phyloP scores from a whole-genome alignment of 768 basidiomycete genomes.

The Boletus reticulatus region DNA sequence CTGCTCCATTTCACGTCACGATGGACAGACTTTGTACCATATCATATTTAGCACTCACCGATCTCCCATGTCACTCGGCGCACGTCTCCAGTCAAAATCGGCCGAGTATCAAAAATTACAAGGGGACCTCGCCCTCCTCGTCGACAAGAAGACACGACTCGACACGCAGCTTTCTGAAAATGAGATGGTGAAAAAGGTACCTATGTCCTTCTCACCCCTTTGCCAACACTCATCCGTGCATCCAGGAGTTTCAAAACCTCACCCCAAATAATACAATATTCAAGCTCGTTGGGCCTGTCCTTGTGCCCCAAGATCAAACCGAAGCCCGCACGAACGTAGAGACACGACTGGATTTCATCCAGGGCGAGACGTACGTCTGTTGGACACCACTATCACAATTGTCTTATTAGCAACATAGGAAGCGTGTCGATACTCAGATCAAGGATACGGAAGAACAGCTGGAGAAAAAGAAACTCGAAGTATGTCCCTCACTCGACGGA shows the following conservation, averaged over 20 bases:
- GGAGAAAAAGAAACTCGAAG: slow-evolving; percentile 84
- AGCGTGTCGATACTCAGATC: slow-evolving; percentile 78
- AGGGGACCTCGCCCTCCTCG: slow-evolving; percentile 61
- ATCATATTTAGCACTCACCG: slow-evolving; percentile 5
- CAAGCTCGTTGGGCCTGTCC: slow-evolving; percentile 89
- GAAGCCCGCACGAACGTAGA: slow-evolving; percentile 89
- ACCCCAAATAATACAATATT: slow-evolving; percentile 78
- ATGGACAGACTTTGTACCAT: background rate
- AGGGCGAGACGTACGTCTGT: slow-evolving; percentile 71
- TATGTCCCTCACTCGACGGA: slow-evolving; percentile 23
- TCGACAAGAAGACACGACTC: slow-evolving; percentile 83
- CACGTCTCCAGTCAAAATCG: slow-evolving; percentile 64
- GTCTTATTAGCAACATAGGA: slow-evolving; percentile 39
- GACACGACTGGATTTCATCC: slow-evolving; percentile 87
- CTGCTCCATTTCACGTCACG: slow-evolving; percentile 6
- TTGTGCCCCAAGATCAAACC: slow-evolving; percentile 83
- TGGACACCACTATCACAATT: background rate
- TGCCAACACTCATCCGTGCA: background rate
- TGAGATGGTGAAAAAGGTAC: slow-evolving; percentile 86
- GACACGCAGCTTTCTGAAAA: slow-evolving; percentile 91
- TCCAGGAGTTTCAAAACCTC: slow-evolving; percentile 78
- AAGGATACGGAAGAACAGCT: slow-evolving; percentile 74
- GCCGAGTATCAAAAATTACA: slow-evolving; percentile 82
- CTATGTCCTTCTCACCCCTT: slow-evolving; percentile 3
- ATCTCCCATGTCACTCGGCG: slow-evolving; percentile 51